Percentiles rank a stretch among this genome's conserved stretches.
Evolutionary conservation across 2,329 filamentous ascomycete genomes (phyloP).

Genomic region (Cryphonectria carpinicola): DNA sequence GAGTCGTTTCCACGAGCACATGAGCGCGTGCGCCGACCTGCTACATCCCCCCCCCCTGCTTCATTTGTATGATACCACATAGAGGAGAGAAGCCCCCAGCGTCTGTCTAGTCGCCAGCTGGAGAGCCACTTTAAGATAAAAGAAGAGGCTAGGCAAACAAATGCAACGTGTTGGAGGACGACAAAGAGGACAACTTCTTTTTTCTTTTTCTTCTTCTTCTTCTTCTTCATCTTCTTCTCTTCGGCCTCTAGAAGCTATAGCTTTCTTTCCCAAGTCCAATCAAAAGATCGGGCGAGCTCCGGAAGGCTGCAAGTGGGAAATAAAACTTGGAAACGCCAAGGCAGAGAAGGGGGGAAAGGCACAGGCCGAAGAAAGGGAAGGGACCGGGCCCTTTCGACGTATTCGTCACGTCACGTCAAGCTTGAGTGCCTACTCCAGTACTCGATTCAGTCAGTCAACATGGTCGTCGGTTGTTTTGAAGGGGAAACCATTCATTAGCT

Average conservation of each 20-base stretch:
- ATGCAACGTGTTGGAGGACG: slow-evolving; percentile 10
- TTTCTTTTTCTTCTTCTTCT: not conserved
- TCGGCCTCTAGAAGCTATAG: slow-evolving; percentile 21
- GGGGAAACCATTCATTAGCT: not conserved
- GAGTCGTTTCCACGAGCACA: slow-evolving; percentile 12
- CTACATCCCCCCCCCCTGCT: slow-evolving; percentile 22
- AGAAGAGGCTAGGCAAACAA: slow-evolving; percentile 2
- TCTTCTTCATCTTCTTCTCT: slow-evolving; percentile 5
- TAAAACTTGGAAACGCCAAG: slow-evolving; percentile 4
- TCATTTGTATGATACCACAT: slow-evolving; percentile 31
- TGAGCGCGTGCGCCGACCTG: slow-evolving; percentile 15
- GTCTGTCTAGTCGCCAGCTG: slow-evolving; percentile 11
- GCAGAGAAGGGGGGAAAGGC: not conserved
- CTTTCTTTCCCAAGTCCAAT: slow-evolving; percentile 9
- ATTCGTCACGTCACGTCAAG: not conserved
- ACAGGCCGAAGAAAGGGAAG: not conserved
- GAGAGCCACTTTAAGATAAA: slow-evolving; percentile 3
- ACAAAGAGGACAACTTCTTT: slow-evolving; percentile 5
- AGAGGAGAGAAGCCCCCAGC: slow-evolving; percentile 20
- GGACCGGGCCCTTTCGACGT: not conserved
- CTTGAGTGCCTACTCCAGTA: not conserved
- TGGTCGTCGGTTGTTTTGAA: not conserved
- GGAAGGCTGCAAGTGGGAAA: not conserved
- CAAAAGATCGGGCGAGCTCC: not conserved
- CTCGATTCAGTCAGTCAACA: not conserved